These are phyloP conservation scores for Cryptococcus sp. DNA, from an alignment of 1,284 basidiomycete species.

Conservation along the genomic window DNA sequence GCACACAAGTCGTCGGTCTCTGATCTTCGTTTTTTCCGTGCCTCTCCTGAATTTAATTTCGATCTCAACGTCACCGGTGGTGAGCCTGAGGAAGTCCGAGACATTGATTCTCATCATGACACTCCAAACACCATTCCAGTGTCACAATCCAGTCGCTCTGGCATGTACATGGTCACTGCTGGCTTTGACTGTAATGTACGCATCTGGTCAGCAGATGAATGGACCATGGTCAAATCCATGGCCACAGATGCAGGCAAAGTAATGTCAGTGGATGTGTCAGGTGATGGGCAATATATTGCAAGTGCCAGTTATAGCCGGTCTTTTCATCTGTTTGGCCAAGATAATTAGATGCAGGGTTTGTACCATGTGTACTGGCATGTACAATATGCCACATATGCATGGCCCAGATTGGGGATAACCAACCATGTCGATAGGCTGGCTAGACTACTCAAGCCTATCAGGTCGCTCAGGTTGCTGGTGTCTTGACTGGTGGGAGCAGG, in stretches of 20 bases:
- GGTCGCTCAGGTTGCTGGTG: too few species aligned
- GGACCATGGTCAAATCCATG: slow-evolving; percentile 84
- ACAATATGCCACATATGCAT: too few species aligned
- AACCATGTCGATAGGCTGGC: too few species aligned
- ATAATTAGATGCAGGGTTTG: slow-evolving; percentile 51
- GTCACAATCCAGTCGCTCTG: slow-evolving; percentile 59
- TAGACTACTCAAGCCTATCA: too few species aligned
- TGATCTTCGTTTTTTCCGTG: slow-evolving; percentile 87
- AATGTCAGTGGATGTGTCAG: slow-evolving; percentile 90
- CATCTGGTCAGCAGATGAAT: slow-evolving; percentile 97
- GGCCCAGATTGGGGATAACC: too few species aligned
- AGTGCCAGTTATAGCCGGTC: slow-evolving; percentile 89
- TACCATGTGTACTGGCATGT: too few species aligned
- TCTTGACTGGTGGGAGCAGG: too few species aligned
- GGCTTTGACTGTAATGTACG: slow-evolving; percentile 96
- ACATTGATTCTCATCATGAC: too few species aligned
- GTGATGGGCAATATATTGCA: slow-evolving; percentile 77
- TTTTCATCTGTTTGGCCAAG: slow-evolving; percentile 82
- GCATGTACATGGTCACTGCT: slow-evolving; percentile 86
- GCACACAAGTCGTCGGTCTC: slow-evolving; percentile 93
- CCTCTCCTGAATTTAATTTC: slow-evolving; percentile 8
- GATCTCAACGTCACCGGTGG: slow-evolving; percentile 22
- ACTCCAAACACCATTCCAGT: too few species aligned
- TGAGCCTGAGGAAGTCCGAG: slow-evolving; percentile 47
- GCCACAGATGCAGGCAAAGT: slow-evolving; percentile 94